Evolutionary conservation across 2,329 filamentous ascomycete species (phyloP).

Genomic region (Cercospora zeina): DNA sequence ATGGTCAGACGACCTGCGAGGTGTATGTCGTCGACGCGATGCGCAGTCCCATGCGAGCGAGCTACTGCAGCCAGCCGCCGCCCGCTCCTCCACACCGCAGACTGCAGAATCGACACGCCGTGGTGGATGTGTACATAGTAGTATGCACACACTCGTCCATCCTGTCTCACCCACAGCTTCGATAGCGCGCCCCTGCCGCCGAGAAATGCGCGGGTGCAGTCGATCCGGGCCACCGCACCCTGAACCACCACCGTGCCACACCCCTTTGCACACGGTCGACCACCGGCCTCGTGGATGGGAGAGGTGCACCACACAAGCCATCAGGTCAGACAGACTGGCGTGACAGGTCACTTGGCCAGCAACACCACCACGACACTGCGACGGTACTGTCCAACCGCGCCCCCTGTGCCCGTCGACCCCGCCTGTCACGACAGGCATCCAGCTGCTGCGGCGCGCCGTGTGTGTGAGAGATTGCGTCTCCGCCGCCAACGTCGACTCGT

Average conservation of each 20-base stretch:
- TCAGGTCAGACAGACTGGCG: too few species aligned
- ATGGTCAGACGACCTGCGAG: not conserved
- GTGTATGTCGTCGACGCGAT: not conserved
- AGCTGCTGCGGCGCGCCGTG: not conserved
- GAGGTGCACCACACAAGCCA: not conserved
- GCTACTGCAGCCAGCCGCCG: slow-evolving; percentile 1
- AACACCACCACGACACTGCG: not conserved
- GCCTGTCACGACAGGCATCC: not conserved
- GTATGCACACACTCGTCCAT: not conserved
- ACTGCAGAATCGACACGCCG: not conserved
- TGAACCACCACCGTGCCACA: not conserved
- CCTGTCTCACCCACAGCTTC: too few species aligned
- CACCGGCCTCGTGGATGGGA: not conserved
- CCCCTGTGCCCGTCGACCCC: not conserved
- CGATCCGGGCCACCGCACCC: slow-evolving; percentile 1
- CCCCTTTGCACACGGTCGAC: not conserved
- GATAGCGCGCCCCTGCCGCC: not conserved
- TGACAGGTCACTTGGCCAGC: not conserved
- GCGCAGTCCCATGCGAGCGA: not conserved
- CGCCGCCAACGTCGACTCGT: not conserved
- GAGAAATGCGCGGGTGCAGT: not conserved
- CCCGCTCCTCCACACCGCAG: not conserved
- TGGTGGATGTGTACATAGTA: too few species aligned
- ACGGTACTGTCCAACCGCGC: too few species aligned
- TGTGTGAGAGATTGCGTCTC: not conserved